Conservation (phyloP, 2,329 filamentous ascomycete genomes). For the Fusarium sp. region DNA sequence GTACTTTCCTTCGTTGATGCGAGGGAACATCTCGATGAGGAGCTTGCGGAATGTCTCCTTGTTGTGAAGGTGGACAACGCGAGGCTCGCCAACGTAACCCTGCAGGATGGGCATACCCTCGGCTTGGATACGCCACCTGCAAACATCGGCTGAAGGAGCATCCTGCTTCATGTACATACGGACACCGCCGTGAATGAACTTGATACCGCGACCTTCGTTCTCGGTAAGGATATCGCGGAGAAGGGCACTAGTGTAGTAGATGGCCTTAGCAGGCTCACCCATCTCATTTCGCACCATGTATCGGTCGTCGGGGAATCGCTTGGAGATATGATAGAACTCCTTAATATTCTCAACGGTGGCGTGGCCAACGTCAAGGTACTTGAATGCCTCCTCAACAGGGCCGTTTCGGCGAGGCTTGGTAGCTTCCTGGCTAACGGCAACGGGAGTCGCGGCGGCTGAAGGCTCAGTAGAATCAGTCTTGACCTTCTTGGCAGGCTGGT, state of each 20-base stretch:
- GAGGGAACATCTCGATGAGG: slow-evolving; percentile 96
- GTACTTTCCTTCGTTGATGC: slow-evolving; percentile 80
- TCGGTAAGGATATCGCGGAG: slow-evolving; percentile 85
- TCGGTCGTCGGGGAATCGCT: slow-evolving; percentile 86
- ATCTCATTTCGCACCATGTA: slow-evolving; percentile 96
- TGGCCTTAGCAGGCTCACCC: slow-evolving; percentile 89
- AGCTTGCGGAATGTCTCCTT: slow-evolving; percentile 84
- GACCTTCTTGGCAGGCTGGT: slow-evolving; percentile 60
- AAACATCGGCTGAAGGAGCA: slow-evolving; percentile 85
- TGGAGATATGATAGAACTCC: slow-evolving; percentile 84
- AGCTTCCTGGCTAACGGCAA: slow-evolving; percentile 40
- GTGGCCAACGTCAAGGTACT: slow-evolving; percentile 82
- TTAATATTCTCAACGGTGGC: slow-evolving; percentile 81
- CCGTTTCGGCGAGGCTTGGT: slow-evolving; percentile 58
- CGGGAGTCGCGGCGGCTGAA: slow-evolving; percentile 37
- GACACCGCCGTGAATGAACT: slow-evolving; percentile 95
- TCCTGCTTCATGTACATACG: slow-evolving; percentile 99
- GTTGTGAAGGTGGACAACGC: slow-evolving; percentile 79
- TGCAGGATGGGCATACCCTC: slow-evolving; percentile 93
- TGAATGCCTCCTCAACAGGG: slow-evolving; percentile 90
- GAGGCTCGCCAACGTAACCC: slow-evolving; percentile 83
- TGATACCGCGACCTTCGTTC: slow-evolving; percentile 92
- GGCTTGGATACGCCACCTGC: slow-evolving; percentile 93
- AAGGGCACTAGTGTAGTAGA: slow-evolving; percentile 93
- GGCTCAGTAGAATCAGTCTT: slow-evolving; percentile 53